Percentiles rank a stretch among this genome's conserved stretches.
phyloP scores from a whole-genome alignment of 2,329 filamentous ascomycete genomes.

The Raffaelea arxii region DNA sequence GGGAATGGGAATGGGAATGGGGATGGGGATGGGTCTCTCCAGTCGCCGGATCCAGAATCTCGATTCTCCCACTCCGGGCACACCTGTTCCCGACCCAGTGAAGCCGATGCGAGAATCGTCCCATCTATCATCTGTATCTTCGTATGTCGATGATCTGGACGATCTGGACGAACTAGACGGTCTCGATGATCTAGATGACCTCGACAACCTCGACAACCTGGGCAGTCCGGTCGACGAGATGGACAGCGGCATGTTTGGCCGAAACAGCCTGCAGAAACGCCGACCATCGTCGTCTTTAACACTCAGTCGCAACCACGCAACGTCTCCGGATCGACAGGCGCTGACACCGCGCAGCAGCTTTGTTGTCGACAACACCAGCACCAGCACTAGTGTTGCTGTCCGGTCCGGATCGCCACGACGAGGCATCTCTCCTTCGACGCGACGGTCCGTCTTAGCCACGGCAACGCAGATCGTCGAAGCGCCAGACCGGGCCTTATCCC shows the following conservation, averaged over 20 bases:
- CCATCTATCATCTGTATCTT: slow-evolving; percentile 13
- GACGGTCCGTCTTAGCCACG: no score
- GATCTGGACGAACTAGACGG: slow-evolving; percentile 13
- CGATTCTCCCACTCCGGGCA: slow-evolving; percentile 41
- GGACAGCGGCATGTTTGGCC: slow-evolving; percentile 5
- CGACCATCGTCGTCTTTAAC: slow-evolving; percentile 15
- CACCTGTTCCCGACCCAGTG: slow-evolving; percentile 31
- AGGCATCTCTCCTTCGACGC: no score
- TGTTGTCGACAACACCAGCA: neutral
- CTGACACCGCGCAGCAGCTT: neutral
- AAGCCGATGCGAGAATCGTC: slow-evolving; percentile 16
- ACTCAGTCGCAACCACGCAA: neutral
- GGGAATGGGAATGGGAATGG: slow-evolving; percentile 28
- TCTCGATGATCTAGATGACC: slow-evolving; percentile 16
- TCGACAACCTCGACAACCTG: slow-evolving; percentile 12
- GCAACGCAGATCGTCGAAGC: no score
- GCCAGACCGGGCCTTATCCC: no score
- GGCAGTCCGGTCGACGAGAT: slow-evolving; percentile 6
- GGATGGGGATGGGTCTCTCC: slow-evolving; percentile 30
- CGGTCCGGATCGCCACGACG: no score
- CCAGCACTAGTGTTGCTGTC: neutral
- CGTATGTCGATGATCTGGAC: slow-evolving; percentile 21
- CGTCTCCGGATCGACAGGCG: no score
- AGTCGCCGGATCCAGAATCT: slow-evolving; percentile 43
- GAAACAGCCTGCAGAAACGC: slow-evolving; percentile 23